Conservation (phyloP, 768 basidiomycete genomes). For the Hypsizygus marmoreus region DNA sequence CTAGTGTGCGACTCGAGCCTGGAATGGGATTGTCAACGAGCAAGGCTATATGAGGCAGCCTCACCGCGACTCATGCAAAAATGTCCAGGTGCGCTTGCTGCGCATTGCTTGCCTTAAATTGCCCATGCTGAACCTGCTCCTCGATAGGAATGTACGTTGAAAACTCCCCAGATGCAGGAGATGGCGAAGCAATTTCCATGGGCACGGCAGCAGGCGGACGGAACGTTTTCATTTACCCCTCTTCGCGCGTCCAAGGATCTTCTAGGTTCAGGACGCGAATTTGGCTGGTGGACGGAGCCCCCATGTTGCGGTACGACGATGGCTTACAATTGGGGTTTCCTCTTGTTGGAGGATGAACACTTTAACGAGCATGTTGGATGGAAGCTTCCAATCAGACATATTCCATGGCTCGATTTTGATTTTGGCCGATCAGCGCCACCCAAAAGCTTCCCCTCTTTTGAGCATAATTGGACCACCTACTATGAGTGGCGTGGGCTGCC, state of each 20-base stretch:
- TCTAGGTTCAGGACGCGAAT: slow-evolving; percentile 35
- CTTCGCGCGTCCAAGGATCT: slow-evolving; percentile 21
- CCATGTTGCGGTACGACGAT: slow-evolving; percentile 18
- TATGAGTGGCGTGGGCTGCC: slow-evolving; percentile 48
- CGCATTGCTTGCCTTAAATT: neutral
- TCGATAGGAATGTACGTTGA: neutral
- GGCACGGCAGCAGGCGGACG: slow-evolving; percentile 15
- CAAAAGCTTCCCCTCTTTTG: slow-evolving; percentile 23
- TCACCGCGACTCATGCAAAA: slow-evolving; percentile 5
- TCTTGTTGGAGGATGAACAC: slow-evolving; percentile 30
- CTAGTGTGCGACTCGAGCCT: slow-evolving; percentile 6
- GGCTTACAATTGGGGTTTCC: slow-evolving; percentile 33
- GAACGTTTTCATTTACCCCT: slow-evolving; percentile 12
- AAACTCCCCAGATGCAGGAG: slow-evolving; percentile 15
- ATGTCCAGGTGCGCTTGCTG: neutral
- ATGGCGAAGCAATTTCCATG: slow-evolving; percentile 26
- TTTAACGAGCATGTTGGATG: slow-evolving; percentile 35
- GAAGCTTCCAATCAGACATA: slow-evolving; percentile 31
- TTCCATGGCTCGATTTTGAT: slow-evolving; percentile 35
- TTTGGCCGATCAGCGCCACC: slow-evolving; percentile 22
- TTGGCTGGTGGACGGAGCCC: slow-evolving; percentile 41
- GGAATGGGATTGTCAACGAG: neutral
- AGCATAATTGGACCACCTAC: slow-evolving; percentile 43
- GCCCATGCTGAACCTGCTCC: no score
- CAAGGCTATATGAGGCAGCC: neutral